These are phyloP conservation scores for Populus davidiana DNA, from an alignment of 345 rosid species.

Conservation along the genomic window DNA sequence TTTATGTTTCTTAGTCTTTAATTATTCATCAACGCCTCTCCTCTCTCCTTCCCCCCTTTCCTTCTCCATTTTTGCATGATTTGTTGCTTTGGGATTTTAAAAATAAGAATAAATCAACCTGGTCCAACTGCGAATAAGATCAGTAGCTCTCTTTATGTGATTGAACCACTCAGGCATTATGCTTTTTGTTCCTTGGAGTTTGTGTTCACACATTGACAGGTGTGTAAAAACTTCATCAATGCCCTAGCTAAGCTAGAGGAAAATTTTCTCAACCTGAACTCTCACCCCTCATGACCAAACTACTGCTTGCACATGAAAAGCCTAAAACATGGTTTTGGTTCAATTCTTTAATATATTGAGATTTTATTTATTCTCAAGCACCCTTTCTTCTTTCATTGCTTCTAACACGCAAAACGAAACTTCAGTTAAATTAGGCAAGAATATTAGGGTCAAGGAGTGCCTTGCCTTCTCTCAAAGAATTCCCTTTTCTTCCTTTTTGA, in stretches of 20 bases:
- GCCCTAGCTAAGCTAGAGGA: conserved; percentile 18
- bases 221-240: conserved; percentile 22
- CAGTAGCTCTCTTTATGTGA: conserved; percentile 49
- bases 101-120: conserved; percentile 27
- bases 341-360: too few species aligned
- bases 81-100: conserved; percentile 44
- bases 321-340: not conserved
- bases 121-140: conserved; percentile 47
- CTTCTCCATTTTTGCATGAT: conserved; percentile 37
- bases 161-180: conserved; percentile 52
- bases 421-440: too few species aligned
- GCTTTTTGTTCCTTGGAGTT: conserved; percentile 47
- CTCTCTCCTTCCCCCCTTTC: not conserved
- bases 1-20: conserved; percentile 1
- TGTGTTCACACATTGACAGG: conserved; percentile 35
- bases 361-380: too few species aligned
- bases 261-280: not conserved
- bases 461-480: too few species aligned
- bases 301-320: not conserved
- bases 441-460: too few species aligned
- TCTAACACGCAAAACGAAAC: too few species aligned
- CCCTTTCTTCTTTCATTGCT: too few species aligned
- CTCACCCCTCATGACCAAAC: not conserved
- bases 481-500: too few species aligned
- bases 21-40: not conserved